Evolutionary conservation across 1,284 basidiomycete genomes (phyloP).

Genomic region (Lentinula novae-zelandiae): DNA sequence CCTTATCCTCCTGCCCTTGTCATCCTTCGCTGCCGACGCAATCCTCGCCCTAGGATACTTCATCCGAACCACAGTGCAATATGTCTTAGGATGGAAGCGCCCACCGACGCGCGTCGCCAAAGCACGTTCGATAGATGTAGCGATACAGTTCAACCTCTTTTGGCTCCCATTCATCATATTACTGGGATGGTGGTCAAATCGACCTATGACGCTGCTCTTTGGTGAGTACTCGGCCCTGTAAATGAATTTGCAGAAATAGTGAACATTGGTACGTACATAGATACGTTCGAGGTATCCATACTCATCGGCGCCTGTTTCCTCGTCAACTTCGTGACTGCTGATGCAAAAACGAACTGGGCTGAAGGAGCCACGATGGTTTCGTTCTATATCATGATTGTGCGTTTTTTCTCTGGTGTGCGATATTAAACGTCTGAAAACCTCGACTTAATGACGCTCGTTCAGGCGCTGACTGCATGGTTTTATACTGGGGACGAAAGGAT

Average conservation of each 20-base stretch:
- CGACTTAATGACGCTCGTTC: neutral
- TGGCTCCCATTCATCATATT: conserved; percentile 15
- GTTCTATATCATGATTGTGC: conserved; percentile 45
- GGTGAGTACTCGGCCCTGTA: conserved; percentile 21
- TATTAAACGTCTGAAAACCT: neutral
- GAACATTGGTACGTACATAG: conserved; percentile 19
- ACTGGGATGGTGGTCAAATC: conserved; percentile 7
- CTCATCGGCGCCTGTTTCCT: conserved; percentile 42
- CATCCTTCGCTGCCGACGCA: conserved; percentile 48
- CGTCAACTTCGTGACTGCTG: conserved; percentile 42
- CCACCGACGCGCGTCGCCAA: conserved; percentile 29
- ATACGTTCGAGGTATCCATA: conserved; percentile 41
- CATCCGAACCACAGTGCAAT: conserved; percentile 15
- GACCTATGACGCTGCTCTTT: conserved; percentile 30
- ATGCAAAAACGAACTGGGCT: conserved; percentile 36
- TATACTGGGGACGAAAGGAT: neutral
- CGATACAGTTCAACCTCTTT: conserved; percentile 14
- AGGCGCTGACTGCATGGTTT: conserved; percentile 3
- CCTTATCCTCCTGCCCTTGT: conserved; percentile 41
- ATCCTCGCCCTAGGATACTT: conserved; percentile 27
- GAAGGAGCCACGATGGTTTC: conserved; percentile 34
- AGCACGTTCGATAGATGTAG: conserved; percentile 14
- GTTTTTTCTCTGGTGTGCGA: conserved; percentile 20
- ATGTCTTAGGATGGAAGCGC: conserved; percentile 25
- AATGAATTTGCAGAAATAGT: neutral